A percentile compares a stretch with the other conserved stretches of the same genome.
phyloP scores from a whole-genome alignment of 345 rosid genomes.

The Eucalyptus erythrocorys region DNA sequence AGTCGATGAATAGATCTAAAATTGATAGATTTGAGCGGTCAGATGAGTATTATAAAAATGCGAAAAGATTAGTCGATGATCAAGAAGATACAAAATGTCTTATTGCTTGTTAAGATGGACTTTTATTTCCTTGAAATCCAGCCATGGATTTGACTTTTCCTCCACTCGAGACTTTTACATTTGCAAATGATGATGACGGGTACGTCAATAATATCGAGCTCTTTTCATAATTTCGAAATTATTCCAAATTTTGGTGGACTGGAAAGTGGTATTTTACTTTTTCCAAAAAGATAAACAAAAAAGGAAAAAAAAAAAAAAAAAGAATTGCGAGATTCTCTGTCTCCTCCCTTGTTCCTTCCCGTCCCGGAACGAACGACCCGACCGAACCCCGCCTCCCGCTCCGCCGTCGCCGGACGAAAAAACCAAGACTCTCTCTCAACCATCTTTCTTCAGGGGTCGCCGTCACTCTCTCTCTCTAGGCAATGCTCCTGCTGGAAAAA shows the following conservation, averaged over 20 bases:
- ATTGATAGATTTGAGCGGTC: fast-evolving
- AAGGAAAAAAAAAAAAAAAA: background rate
- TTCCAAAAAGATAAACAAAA: background rate
- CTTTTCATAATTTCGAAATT: background rate
- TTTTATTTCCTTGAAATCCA: background rate
- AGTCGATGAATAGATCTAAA: fast-evolving
- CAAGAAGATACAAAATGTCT: background rate
- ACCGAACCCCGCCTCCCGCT: background rate
- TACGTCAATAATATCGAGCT: background rate
- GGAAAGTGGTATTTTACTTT: background rate
- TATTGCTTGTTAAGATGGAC: background rate
- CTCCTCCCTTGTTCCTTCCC: background rate
- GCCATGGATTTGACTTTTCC: background rate
- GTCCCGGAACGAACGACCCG: background rate
- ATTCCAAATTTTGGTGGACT: background rate
- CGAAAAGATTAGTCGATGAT: fast-evolving
- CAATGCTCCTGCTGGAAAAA: background rate
- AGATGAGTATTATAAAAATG: background rate
- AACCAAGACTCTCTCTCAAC: background rate
- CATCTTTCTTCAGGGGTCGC: background rate
- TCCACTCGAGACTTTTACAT: background rate
- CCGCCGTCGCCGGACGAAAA: background rate
- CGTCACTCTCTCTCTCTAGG: background rate
- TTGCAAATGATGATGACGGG: background rate
- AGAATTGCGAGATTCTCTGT: background rate